Evolutionary conservation across 371 early-diverging fungal species (phyloP), one percentile per base, ranked within the genome.

Genomic region (Gilbertella persicaria): DNA sequence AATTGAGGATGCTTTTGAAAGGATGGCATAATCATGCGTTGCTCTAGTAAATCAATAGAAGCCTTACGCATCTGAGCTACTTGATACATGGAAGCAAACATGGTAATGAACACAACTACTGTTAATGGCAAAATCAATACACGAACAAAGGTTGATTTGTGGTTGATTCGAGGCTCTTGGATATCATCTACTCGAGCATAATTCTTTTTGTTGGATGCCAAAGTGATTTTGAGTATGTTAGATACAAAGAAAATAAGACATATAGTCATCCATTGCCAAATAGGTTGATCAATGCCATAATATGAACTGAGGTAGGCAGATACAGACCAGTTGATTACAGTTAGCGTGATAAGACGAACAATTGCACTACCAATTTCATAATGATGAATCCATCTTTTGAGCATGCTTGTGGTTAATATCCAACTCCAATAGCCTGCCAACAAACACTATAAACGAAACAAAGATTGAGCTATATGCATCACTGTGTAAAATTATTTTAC

Each of bases 201-300:
- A 45, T 44, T 64, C 8, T 42, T 64, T 30, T 69, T 68, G 4
- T 45, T 64, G 13, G 62, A 56, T 6, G 71, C 66, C 35, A 73
- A 45, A 10, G 61, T 53, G 33, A 71, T 55, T 41, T 71, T 73
- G 17, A 73, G 49, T 0, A 77, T 46, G 33, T 77, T 71, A 25
- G 58, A 65, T 5, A 69, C 41, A 10, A 77, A 55, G 6, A 83
- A 58, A 16, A 82, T 74, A 30, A 78, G 55, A 21, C 82, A 79
- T 21, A 75, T 69, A 10, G 75, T 73, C 76, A 85, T 82, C 84
- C 86, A 85, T 14, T 77, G 70, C 82, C 82, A 80, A 40, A 81
- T 69, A 13, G 84, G 84, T 23, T 83, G 73, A 60, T 82, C 81
- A 5, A 60, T 66, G 10, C 84, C 84, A 67, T 78, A 82, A 28